Percentiles rank a stretch among this genome's conserved stretches.
Conservation (phyloP, 2,329 filamentous ascomycete species). For the Aspergillus quadricinctus region DNA sequence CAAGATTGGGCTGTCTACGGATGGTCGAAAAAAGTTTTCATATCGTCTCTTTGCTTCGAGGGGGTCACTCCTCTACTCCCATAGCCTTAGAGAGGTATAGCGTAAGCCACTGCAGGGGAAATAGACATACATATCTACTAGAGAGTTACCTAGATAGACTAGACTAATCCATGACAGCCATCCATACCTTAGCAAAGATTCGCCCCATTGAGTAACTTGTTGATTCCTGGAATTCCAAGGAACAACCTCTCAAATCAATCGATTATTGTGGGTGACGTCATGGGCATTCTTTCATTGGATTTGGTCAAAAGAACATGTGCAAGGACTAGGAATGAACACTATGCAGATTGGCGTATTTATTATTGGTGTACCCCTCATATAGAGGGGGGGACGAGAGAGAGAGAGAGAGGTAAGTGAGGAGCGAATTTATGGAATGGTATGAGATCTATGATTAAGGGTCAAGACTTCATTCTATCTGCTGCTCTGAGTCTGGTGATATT, state of each 20-base stretch:
- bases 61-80: neutral
- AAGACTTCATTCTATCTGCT: neutral
- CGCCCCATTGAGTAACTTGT: neutral
- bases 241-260: neutral
- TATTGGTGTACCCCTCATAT: neutral
- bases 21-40: constrained; percentile 9
- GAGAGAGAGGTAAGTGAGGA: neutral
- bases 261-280: neutral
- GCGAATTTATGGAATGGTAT: neutral
- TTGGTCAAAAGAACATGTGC: neutral
- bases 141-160: neutral
- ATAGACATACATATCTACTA: neutral
- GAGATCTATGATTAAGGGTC: neutral
- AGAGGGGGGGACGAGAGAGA: too few relatives aligned
- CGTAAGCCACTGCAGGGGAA: neutral
- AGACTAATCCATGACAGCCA: neutral
- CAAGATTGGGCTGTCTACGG: neutral
- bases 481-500: neutral
- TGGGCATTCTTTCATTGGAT: neutral
- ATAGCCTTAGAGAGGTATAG: neutral
- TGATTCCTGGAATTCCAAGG: neutral
- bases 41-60: neutral
- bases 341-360: neutral
- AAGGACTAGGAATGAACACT: neutral
- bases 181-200: neutral